Base-by-base conservation (phyloP, 805 yeast genomes). In the Pichia thaimueangensis region DNA sequence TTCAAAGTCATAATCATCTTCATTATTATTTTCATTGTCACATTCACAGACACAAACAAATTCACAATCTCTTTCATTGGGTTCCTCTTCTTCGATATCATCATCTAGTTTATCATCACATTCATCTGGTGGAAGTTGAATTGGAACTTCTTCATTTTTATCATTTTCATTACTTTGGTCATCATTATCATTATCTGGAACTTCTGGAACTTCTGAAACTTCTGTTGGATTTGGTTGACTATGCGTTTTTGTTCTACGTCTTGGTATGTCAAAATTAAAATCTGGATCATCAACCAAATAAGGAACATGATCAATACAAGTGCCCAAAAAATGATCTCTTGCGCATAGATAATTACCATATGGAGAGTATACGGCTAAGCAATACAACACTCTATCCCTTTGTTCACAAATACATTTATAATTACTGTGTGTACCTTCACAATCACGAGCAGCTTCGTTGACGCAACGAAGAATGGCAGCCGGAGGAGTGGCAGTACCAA, bases 241-340 rank as follows among this genome's bases (percentile, higher is more conserved):
- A n/a, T n/a, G n/a, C n/a, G n/a, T n/a, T 9, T 8, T 21, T 23
- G 10, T n/a, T 15, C 11, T 24, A 8, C 17, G 19, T 6, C 30
- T 35, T 12, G 34, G 39, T 22, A 56, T 31, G 8, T 51, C 38
- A 19, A 46, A 41, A 42, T 56, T 56, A 47, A 30, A 55, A 33
- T 53, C 43, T 2, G 57, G 53, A 39, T 56, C 53, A 27, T 49
- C 37, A 4, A 42, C 47, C 27, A 55, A 42, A 8, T 37, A 44
- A 4, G 58, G 55, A 7, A 60, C 47, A 23, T 65, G 65, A 53
- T 71, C 76, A 41, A 65, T 48, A 42, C 76, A 73, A 6, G 74
- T 68, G 2, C 76, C 78, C 38, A 64, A 49, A 45, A 51, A 72
- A 53, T 73, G 78, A 48, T 73, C 77, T 53, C 76, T 58, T 10